These are phyloP conservation scores for Penicillium sp. DNA, from an alignment of 2,329 filamentous ascomycete species.

Conservation along the genomic window DNA sequence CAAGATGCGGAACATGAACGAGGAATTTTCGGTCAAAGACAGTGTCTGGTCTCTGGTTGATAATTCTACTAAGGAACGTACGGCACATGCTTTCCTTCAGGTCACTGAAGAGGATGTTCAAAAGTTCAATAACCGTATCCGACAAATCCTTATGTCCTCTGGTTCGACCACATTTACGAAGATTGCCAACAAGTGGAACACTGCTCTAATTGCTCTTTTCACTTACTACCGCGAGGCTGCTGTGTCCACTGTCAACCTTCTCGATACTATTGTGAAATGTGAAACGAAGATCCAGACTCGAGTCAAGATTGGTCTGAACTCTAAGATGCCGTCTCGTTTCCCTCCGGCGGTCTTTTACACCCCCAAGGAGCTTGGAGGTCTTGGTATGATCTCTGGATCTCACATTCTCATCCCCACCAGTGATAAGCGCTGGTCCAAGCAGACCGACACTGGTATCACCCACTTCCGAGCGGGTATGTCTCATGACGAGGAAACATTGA, in stretches of 20 bases:
- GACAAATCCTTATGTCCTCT: slow-evolving; percentile 98
- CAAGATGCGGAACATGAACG: slow-evolving; percentile 90
- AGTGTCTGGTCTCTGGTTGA: slow-evolving; percentile 98
- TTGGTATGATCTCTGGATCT: slow-evolving; percentile 98
- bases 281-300: slow-evolving; percentile 99
- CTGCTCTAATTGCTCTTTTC: slow-evolving; percentile 91
- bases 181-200: slow-evolving; percentile 99
- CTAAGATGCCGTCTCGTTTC: slow-evolving; percentile 99
- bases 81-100: slow-evolving; percentile 94
- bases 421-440: slow-evolving; percentile 97
- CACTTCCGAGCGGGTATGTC: slow-evolving; percentile 98
- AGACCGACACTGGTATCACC: slow-evolving; percentile 94
- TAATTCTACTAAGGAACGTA: slow-evolving; percentile 94
- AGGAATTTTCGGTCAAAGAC: slow-evolving; percentile 96
- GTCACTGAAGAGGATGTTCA: slow-evolving; percentile 97
- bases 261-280: slow-evolving; percentile 98
- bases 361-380: slow-evolving; percentile 91
- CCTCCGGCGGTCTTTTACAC: slow-evolving; percentile 98
- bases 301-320: slow-evolving; percentile 98
- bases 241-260: slow-evolving; percentile 86
- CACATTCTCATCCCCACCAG: slow-evolving; percentile 97
- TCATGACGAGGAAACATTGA: slow-evolving; percentile 94
- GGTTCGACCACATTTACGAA: slow-evolving; percentile 99
- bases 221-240: slow-evolving; percentile 98
- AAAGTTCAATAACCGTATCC: slow-evolving; percentile 98